Conservation (phyloP, 371 early-diverging fungal species). For the Mortierella polycephala region DNA sequence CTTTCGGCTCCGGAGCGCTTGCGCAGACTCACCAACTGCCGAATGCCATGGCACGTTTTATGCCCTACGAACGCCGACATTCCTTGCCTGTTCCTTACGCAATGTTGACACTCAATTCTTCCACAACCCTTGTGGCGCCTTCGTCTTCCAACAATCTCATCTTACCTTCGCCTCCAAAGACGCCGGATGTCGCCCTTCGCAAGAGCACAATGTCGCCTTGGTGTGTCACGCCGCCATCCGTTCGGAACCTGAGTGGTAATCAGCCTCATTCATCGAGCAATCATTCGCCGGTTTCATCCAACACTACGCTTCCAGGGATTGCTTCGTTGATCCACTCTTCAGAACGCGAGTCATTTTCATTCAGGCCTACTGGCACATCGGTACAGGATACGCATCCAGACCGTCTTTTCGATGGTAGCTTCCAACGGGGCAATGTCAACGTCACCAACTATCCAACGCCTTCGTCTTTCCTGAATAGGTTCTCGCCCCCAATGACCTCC, state of each 20-base stretch:
- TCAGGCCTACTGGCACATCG: slow-evolving; percentile 10
- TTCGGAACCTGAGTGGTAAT: background rate
- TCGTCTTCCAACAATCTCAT: slow-evolving; percentile 14
- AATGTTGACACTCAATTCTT: background rate
- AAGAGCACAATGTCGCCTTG: slow-evolving; percentile 32
- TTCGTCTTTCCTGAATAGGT: background rate
- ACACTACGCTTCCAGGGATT: slow-evolving; percentile 39
- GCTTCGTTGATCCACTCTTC: slow-evolving; percentile 37
- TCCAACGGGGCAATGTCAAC: background rate
- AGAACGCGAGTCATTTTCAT: slow-evolving; percentile 5
- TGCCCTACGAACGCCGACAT: slow-evolving; percentile 51
- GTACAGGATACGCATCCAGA: background rate
- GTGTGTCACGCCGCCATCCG: slow-evolving; percentile 28
- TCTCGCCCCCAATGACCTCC: slow-evolving; percentile 3
- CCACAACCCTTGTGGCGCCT: background rate
- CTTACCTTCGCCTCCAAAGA: slow-evolving; percentile 49
- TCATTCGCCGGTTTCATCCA: slow-evolving; percentile 3
- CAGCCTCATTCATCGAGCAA: background rate
- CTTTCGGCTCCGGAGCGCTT: slow-evolving; percentile 7
- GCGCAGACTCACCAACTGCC: slow-evolving; percentile 10
- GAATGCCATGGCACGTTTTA: slow-evolving; percentile 35
- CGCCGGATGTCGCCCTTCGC: slow-evolving; percentile 29
- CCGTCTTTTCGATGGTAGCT: background rate
- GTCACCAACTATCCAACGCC: background rate
- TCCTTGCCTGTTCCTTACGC: slow-evolving; percentile 25